A percentile compares a stretch with the other conserved stretches of the same genome.
Conservation (phyloP, 2,329 filamentous ascomycete genomes). For the Paramyrothecium roridum region DNA sequence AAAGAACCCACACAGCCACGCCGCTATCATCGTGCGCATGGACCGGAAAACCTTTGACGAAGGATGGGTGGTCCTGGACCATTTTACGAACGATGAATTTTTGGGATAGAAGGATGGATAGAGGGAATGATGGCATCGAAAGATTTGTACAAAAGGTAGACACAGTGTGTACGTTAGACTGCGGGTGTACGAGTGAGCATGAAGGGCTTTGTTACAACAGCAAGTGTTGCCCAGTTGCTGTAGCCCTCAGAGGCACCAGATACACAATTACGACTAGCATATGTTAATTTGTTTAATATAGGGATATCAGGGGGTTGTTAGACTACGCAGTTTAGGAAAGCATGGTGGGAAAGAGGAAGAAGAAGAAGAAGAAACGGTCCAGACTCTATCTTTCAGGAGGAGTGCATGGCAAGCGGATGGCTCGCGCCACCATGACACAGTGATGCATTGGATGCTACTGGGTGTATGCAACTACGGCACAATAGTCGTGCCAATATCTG, state of each 20-base stretch:
- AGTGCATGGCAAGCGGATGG: background rate
- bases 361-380: too few species aligned
- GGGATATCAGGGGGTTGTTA: too few species aligned
- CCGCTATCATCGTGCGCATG: slow-evolving; percentile 80
- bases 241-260: too few species aligned
- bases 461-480: background rate
- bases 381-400: too few species aligned
- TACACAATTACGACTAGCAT: too few species aligned
- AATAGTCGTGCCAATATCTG: background rate
- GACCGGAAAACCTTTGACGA: slow-evolving; percentile 68
- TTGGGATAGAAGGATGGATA: slow-evolving; percentile 9
- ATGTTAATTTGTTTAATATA: too few species aligned
- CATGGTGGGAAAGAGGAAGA: too few species aligned
- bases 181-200: too few species aligned
- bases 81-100: slow-evolving; percentile 80
- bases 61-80: slow-evolving; percentile 71
- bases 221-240: too few species aligned
- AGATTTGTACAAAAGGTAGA: background rate
- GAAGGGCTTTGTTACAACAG: too few species aligned
- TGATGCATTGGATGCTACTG: background rate
- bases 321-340: too few species aligned
- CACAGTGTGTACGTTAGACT: background rate
- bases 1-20: slow-evolving; percentile 77
- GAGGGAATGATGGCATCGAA: background rate
- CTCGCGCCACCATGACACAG: background rate